Evolutionary conservation across 352 stramenopile species (phyloP).

Genomic region (Globisporangium parvum): DNA sequence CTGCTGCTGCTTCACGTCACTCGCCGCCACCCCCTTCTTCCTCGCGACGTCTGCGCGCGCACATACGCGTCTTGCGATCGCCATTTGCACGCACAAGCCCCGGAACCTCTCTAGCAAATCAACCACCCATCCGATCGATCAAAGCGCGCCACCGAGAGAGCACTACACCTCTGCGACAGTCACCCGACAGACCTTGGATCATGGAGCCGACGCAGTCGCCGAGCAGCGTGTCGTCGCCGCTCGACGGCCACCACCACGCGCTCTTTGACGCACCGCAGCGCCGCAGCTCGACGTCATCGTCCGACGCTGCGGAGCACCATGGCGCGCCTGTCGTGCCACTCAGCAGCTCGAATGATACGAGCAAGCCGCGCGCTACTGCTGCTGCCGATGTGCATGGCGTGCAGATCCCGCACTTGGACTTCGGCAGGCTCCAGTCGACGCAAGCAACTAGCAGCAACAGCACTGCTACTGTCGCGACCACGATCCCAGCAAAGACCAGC

Average conservation of each 20-base stretch:
- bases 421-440: constrained; percentile 2
- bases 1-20: too few relatives aligned
- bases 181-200: too few relatives aligned
- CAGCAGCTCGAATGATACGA: not conserved
- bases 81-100: too few relatives aligned
- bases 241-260: constrained; percentile 2
- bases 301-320: constrained; percentile 9
- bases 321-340: constrained; percentile 9
- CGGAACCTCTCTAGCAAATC: too few relatives aligned
- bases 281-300: constrained; percentile 12
- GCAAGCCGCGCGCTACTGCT: not conserved
- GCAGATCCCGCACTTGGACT: constrained; percentile 4
- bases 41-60: too few relatives aligned
- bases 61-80: too few relatives aligned
- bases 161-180: too few relatives aligned
- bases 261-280: constrained; percentile 3
- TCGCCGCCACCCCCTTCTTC: too few relatives aligned
- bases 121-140: too few relatives aligned
- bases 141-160: too few relatives aligned
- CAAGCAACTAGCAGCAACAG: not conserved
- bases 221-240: constrained; percentile 72
- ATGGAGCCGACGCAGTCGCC: constrained; percentile 25
- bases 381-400: not conserved
- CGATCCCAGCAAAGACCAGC: not conserved
- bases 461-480: too few relatives aligned